A percentile compares a stretch with the other conserved stretches of the same genome.
phyloP scores from a whole-genome alignment of 2,329 filamentous ascomycete genomes.

The Hypoxylon sp. region DNA sequence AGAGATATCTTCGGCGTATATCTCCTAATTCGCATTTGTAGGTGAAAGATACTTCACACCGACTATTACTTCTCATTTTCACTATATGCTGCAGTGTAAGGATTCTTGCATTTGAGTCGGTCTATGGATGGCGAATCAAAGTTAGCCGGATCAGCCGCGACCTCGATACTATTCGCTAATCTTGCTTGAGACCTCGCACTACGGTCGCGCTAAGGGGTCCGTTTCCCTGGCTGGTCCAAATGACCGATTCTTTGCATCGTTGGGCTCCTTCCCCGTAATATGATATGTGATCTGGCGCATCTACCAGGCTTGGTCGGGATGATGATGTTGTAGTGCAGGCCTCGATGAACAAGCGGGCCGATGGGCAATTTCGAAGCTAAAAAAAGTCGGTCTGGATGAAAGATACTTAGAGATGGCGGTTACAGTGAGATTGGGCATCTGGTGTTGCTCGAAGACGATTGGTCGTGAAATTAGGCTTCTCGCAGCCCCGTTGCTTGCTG shows the following conservation, averaged over 20 bases:
- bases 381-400: conserved; percentile 41
- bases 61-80: conserved; percentile 40
- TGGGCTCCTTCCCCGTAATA: conserved; percentile 40
- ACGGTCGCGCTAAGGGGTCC: conserved; percentile 38
- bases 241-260: conserved; percentile 42
- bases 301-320: conserved; percentile 28
- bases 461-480: conserved; percentile 43
- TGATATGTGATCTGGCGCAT: conserved; percentile 43
- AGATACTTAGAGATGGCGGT: conserved; percentile 26
- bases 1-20: conserved; percentile 17
- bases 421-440: conserved; percentile 32
- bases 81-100: conserved; percentile 39
- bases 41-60: conserved; percentile 29
- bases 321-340: conserved; percentile 35
- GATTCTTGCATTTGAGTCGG: conserved; percentile 39
- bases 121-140: conserved; percentile 36
- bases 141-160: conserved; percentile 44
- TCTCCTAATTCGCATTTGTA: conserved; percentile 21
- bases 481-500: conserved; percentile 42
- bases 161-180: conserved; percentile 41
- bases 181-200: conserved; percentile 33
- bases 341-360: conserved; percentile 30
- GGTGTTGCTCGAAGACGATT: conserved; percentile 38
- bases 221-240: conserved; percentile 36
- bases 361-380: conserved; percentile 27